phyloP scores from a whole-genome alignment of 352 stramenopile species.

The Phytophthora colocasiae region DNA sequence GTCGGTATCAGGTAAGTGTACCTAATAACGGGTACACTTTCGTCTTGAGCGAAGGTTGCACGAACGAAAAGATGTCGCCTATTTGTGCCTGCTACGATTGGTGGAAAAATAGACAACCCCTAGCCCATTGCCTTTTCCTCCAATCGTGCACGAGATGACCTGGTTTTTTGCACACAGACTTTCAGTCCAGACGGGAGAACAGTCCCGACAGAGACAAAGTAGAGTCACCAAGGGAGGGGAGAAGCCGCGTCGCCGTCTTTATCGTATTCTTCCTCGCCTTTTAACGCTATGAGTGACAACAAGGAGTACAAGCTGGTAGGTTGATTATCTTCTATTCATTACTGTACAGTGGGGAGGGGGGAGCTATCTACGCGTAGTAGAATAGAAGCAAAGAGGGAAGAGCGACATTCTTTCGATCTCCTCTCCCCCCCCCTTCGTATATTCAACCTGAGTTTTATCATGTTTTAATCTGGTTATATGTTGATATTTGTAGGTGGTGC shows the following conservation, averaged over 20 bases:
- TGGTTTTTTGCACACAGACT: slow-evolving; percentile 31
- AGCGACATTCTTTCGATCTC: not conserved
- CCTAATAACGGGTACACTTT: slow-evolving; percentile 4
- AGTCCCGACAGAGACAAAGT: slow-evolving; percentile 21
- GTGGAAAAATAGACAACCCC: slow-evolving; percentile 25
- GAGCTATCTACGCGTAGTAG: not conserved
- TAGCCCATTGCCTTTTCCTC: slow-evolving; percentile 20
- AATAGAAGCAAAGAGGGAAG: not conserved
- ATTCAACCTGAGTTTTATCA: slow-evolving; percentile 11
- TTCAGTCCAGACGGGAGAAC: slow-evolving; percentile 44
- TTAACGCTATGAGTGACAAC: slow-evolving; percentile 63
- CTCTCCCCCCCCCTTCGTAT: slow-evolving; percentile 5
- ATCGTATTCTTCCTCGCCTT: slow-evolving; percentile 20
- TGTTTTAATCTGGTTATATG: slow-evolving; percentile 5
- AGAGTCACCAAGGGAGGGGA: slow-evolving; percentile 28
- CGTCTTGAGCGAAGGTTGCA: slow-evolving; percentile 16
- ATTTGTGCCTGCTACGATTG: slow-evolving; percentile 35
- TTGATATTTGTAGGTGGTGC: slow-evolving; percentile 66
- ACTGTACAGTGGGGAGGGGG: not conserved
- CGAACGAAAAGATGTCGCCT: slow-evolving; percentile 22
- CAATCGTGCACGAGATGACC: slow-evolving; percentile 17
- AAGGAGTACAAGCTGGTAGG: slow-evolving; percentile 88
- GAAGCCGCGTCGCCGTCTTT: slow-evolving; percentile 20
- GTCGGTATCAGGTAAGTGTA: slow-evolving; percentile 20
- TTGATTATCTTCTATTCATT: not conserved